These are phyloP conservation scores for Diaporthe sp. DNA, from an alignment of 2,329 filamentous ascomycete genomes.

Conservation along the genomic window DNA sequence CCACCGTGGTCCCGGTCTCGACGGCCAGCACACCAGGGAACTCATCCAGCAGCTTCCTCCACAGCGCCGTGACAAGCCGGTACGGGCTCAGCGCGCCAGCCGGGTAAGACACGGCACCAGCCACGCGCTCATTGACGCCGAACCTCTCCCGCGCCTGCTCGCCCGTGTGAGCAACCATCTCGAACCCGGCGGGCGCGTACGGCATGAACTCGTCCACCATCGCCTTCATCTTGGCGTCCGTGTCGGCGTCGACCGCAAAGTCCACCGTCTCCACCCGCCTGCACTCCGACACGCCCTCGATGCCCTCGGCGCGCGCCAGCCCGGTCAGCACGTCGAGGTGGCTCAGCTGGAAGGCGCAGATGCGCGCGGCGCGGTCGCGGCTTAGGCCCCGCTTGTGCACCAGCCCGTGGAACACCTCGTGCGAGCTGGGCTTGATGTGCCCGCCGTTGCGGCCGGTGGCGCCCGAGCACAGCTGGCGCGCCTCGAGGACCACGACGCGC, in stretches of 20 bases:
- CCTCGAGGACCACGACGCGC: slow-evolving; percentile 64
- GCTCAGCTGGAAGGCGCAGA: slow-evolving; percentile 60
- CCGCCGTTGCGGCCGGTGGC: slow-evolving; percentile 69
- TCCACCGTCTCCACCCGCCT: slow-evolving; percentile 63
- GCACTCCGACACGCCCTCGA: slow-evolving; percentile 54
- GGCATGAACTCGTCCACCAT: slow-evolving; percentile 56
- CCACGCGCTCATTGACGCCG: slow-evolving; percentile 51
- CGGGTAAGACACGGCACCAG: slow-evolving; percentile 59
- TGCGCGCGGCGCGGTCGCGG: slow-evolving; percentile 53
- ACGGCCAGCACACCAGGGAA: slow-evolving; percentile 54
- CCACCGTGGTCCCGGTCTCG: slow-evolving; percentile 56
- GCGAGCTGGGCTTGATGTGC: slow-evolving; percentile 62
- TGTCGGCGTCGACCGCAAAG: slow-evolving; percentile 55
- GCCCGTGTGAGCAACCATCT: slow-evolving; percentile 52
- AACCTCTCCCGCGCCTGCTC: slow-evolving; percentile 55
- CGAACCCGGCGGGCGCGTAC: slow-evolving; percentile 28
- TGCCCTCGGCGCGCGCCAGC: slow-evolving; percentile 54
- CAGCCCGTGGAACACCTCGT: slow-evolving; percentile 57
- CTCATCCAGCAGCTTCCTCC: slow-evolving; percentile 56
- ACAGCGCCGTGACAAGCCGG: slow-evolving; percentile 62
- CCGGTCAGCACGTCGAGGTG: slow-evolving; percentile 57
- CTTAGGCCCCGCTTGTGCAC: slow-evolving; percentile 48
- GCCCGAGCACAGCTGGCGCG: slow-evolving; percentile 63
- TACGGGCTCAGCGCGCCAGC: slow-evolving; percentile 68
- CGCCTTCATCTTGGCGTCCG: slow-evolving; percentile 49